Base-by-base conservation (phyloP, 2,329 filamentous ascomycete genomes). In the Fusarium subglutinans region DNA sequence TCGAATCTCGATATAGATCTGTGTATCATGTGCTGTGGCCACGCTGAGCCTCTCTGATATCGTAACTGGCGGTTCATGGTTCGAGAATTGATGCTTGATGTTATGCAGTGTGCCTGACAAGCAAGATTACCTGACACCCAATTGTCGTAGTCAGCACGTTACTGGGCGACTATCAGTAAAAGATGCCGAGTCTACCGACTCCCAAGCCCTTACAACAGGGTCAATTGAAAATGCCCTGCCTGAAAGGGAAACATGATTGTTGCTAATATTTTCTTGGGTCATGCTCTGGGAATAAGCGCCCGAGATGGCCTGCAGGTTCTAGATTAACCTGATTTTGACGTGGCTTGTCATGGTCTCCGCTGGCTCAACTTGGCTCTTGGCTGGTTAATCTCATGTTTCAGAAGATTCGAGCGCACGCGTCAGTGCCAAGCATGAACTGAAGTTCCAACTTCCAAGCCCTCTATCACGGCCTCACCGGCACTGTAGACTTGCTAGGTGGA, bases 381-480 rank as follows among this genome's bases (percentile, higher is more conserved):
- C 68, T 58, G 38, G 33, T 66, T 30, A 70, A 59, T 50, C 62
- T 69, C 63, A 62, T 60, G 70, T 67, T 69, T 74, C 69, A 63
- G 44, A 64, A 65, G 35, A 35, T 43, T 57, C 40, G 26, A 56
- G 43, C 35, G 56, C 62, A 72, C 71, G 71, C 76, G 76, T 78
- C 73, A 78, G 66, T 77, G 76, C 76, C 76, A 78, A 78, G 76
- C 66, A 64, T 53, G 41, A 41, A 60, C 55, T 48, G 64, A 66
- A 57, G 45, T 67, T 41, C 58, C 44, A 66, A 57, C 43, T 67
- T 41, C 58, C 44, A 61, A 62, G 54, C 44, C 61, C 44, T 61
- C 54, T 64, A 45, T 38, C 54, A 69, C 72, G 71, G 69, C 64
- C 60, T 57, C 50, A 45, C 68, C 72, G 69, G 75, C 73, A 78